Conservation (phyloP, 2,329 filamentous ascomycete species). For the Nannizzia gypsea region DNA sequence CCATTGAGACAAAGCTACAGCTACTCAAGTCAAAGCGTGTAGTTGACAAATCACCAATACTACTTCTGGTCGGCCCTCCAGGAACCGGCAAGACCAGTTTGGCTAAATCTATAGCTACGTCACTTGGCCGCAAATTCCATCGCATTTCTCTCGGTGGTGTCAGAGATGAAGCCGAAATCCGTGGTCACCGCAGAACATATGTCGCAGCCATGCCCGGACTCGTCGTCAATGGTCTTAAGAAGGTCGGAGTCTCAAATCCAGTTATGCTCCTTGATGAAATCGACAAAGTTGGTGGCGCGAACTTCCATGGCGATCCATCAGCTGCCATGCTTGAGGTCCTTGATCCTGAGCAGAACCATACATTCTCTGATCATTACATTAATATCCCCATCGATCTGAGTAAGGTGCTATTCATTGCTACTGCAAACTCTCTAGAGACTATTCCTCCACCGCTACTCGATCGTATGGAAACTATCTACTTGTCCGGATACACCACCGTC, state of each 20-base stretch:
- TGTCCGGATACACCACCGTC: constrained; percentile 90
- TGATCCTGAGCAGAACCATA: constrained; percentile 92
- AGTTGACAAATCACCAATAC: constrained; percentile 89
- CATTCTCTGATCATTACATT: constrained; percentile 91
- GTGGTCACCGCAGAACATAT: constrained; percentile 88
- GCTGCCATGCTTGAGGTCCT: constrained; percentile 97
- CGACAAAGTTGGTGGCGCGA: constrained; percentile 85
- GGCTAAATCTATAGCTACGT: constrained; percentile 82
- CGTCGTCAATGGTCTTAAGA: constrained; percentile 85
- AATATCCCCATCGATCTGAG: constrained; percentile 91
- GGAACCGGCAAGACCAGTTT: constrained; percentile 94
- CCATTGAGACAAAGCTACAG: constrained; percentile 53
- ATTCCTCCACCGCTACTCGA: constrained; percentile 90
- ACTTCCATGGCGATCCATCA: constrained; percentile 88
- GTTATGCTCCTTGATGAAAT: constrained; percentile 96
- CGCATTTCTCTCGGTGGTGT: constrained; percentile 93
- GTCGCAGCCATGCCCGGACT: constrained; percentile 98
- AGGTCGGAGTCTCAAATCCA: constrained; percentile 89
- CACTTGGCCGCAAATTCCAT: constrained; percentile 89
- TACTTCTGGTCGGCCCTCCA: constrained; percentile 83
- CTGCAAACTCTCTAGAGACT: constrained; percentile 86
- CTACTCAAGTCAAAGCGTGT: constrained; percentile 70
- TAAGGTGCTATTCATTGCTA: constrained; percentile 95
- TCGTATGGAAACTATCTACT: constrained; percentile 89
- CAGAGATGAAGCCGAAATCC: constrained; percentile 90